Base-by-base conservation (phyloP, 345 rosid species). In the Geranium brycei region DNA sequence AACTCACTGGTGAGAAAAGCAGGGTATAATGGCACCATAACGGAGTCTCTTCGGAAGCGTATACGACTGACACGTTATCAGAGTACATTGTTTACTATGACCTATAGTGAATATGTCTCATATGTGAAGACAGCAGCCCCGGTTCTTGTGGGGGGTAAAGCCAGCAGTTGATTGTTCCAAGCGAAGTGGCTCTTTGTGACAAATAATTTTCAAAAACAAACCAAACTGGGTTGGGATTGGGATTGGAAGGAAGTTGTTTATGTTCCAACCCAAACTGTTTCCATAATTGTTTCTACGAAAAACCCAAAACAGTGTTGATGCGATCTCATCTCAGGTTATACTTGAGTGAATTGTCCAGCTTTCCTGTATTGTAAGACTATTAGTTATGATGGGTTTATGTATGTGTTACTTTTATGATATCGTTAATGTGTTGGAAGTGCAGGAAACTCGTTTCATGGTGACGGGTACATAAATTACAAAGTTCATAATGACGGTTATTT, bases 1-100 rank as follows among this genome's bases (percentile, higher is more conserved):
- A 88, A 93, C 65, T 93, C 97, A 7, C 88, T 93, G 73, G 80
- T 91, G 82, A 91, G 88, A 5, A 93, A 93, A 78, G 84, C 99
- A 19, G 97, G 97, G 65, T 88, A 78, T 68, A 75, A 17, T 16
- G 88, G 99, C 40, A 56, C 31, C 63, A 87, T 93, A 67, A 80
- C 83, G 0, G 97, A 93, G 59, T 62, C 77, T 5, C 77, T 90
- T 32, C 81, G 89, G 66, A 82, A 76, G 81, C 79, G 88, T 63
- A 79, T 93, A 57, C 65, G 63, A 15, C 78, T 93, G 79, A 93
- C 95, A n/a, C 91, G 97, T 23, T 93, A 93, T 77, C 95, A 88
- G 78, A 93, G 97, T 77, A 88, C 97, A 19, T 13, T 91, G 61
- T 93, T 88, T 78, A 78, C 86, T 8, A 64, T 93, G 99, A 76